Evolutionary conservation across 2,329 filamentous ascomycete species (phyloP), one percentile per base, ranked within the genome.

Genomic region (Aureobasidium leucospermi): DNA sequence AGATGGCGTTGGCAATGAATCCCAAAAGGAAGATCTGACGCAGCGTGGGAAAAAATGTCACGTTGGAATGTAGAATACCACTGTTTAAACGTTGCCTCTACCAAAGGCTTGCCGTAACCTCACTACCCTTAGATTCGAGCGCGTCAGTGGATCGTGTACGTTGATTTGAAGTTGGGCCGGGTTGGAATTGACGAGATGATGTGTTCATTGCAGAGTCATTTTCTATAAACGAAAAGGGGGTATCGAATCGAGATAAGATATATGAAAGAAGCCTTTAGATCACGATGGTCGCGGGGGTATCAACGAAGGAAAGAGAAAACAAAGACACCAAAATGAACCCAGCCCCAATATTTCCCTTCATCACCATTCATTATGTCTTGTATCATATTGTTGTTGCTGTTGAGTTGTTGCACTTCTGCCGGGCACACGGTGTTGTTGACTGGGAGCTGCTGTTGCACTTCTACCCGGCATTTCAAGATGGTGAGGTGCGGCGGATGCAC

Each of bases 31-130:
- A 41, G 8, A 57, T 34, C 34, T 39, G 43, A 39, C 10, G 29
- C 28, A 13, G 32, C 42, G 32, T 47, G 15, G 15, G 31, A 34
- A 11, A 29, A 46, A 57, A 28, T 38, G 31, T 57, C 41, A 41
- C 15, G 47, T 34, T 52, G 34, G 16, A 38, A 51, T 43, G 51
- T 55, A 55, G 19, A 46, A 38, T 57, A 57, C 31, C 16, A 57
- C 13, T 60, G 32, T 28, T 34, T 13, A 60, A 60, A 60, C 19
- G 58, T 55, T 34, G 39, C 51, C 51, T 52, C 15, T 10, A 41
- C 3, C 5, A 3, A 16, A 41, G 48, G 48, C 36, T 31, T 39
- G 48, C 48, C 48, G 41, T 41, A 38, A 23, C 11, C n/a, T 34
- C 29, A 38, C 11, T 13, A 11, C 6, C 19, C 19, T 38, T 39